Conservation (phyloP, 495 filamentous ascomycete genomes). For the Neurospora intermedia region DNA sequence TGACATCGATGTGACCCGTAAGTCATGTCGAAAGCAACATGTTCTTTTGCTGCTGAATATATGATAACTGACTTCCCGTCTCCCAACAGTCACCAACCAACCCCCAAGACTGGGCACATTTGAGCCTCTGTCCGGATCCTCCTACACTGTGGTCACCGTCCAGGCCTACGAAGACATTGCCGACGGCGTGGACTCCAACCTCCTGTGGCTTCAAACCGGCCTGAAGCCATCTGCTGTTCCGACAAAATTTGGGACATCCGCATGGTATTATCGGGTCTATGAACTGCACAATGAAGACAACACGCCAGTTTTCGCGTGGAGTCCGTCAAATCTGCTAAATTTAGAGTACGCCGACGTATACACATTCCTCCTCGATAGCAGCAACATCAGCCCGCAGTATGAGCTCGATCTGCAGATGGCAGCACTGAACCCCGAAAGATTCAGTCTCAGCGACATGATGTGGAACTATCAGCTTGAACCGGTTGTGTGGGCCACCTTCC, state of each 20-base stretch:
- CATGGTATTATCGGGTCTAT: background rate
- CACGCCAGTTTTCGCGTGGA: background rate
- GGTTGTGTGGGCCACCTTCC: background rate
- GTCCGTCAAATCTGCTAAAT: background rate
- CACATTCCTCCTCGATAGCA: background rate
- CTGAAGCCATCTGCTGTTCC: constrained; percentile 23
- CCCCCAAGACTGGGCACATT: constrained; percentile 16
- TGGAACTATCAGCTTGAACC: background rate
- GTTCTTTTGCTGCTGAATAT: background rate
- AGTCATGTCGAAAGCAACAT: background rate
- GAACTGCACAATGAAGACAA: background rate
- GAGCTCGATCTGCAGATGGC: background rate
- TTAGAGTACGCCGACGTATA: background rate
- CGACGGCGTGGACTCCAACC: constrained; percentile 34
- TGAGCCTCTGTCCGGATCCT: constrained; percentile 19
- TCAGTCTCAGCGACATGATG: background rate
- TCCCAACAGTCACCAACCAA: constrained; percentile 5
- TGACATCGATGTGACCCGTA: background rate
- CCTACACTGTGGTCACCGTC: constrained; percentile 19
- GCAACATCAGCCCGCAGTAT: background rate
- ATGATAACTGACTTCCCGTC: background rate
- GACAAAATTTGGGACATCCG: constrained; percentile 16
- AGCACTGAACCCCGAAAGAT: background rate
- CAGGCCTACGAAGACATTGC: constrained; percentile 26
- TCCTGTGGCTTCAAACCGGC: constrained; percentile 35